Evolutionary conservation across 1,284 basidiomycete species (phyloP), one percentile per base, ranked within the genome.

Genomic region (Apiotrichum mycotoxinovorans): DNA sequence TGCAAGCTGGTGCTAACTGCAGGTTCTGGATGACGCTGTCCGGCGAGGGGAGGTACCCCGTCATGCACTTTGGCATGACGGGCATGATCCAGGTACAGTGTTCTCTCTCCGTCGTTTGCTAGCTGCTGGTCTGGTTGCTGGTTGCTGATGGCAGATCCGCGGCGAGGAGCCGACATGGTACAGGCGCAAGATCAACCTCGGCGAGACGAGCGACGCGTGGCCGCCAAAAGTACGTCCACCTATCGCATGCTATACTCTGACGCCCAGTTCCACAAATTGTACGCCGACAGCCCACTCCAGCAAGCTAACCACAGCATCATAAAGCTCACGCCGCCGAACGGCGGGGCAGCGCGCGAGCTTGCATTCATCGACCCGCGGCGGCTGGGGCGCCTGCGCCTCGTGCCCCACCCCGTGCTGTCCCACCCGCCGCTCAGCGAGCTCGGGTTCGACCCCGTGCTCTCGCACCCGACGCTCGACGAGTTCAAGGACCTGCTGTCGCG

Each of bases 31-130:
- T 90, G n/a, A 80, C 81, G 43, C 79, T 90, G 1, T 82, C 83
- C 40, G 87, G 87, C 4, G 63, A 79, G 23, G 87, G 87, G 0
- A 79, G 79, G 66, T 75, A 83, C 62, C 88, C 87, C 3, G 85
- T 89, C 5, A 77, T 89, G 56, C 88, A 90, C 70, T 88, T 90
- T 64, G 88, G 88, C 2, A 90, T 90, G 88, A 89, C 87, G 3
- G 88, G 88, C 11, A 77, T 86, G 84, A 79, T 91, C 37, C 85
- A 87, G 77, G 86, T 87, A 60, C n/a, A n/a, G n/a, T n/a, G n/a
- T n/a, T n/a, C n/a, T n/a, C n/a, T n/a, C n/a, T n/a, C n/a, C n/a
- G n/a, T n/a, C n/a, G n/a, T n/a, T n/a, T n/a, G n/a, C n/a, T n/a
- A n/a, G n/a, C n/a, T n/a, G n/a, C n/a, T n/a, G 55, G 72, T 59